phyloP scores from a whole-genome alignment of 768 basidiomycete genomes.

The Calocybe gangraenosa region DNA sequence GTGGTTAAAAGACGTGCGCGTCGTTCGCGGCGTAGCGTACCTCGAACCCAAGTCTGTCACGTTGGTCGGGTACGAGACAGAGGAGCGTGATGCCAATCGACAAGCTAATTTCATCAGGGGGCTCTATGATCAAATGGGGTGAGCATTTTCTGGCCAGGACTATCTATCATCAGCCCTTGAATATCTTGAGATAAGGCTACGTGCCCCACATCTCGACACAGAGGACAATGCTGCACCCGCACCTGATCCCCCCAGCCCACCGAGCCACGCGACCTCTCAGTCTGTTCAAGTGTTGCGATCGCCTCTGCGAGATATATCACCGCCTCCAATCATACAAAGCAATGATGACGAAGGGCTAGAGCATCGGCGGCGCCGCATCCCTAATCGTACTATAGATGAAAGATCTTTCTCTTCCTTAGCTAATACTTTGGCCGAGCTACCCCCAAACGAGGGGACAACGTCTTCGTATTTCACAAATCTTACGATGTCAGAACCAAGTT shows the following conservation, averaged over 20 bases:
- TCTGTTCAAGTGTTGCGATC: slow-evolving; percentile 22
- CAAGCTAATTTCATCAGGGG: slow-evolving; percentile 56
- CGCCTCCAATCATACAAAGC: slow-evolving; percentile 22
- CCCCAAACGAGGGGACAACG: slow-evolving; percentile 6
- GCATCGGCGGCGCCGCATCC: slow-evolving; percentile 32
- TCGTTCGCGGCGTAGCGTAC: slow-evolving; percentile 70
- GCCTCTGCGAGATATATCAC: slow-evolving; percentile 36
- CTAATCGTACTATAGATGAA: slow-evolving; percentile 14
- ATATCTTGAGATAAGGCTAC: slow-evolving; percentile 19
- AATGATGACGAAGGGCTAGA: slow-evolving; percentile 38
- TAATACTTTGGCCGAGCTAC: background rate
- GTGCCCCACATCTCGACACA: slow-evolving; percentile 18
- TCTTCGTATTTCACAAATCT: slow-evolving; percentile 17
- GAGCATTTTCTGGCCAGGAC: slow-evolving; percentile 19
- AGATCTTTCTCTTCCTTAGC: background rate
- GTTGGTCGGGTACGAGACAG: slow-evolving; percentile 56
- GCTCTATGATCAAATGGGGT: slow-evolving; percentile 69
- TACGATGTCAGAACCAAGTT: background rate
- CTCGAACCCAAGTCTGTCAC: slow-evolving; percentile 67
- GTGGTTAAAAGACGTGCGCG: slow-evolving; percentile 60
- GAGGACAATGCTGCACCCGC: slow-evolving; percentile 7
- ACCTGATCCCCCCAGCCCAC: slow-evolving; percentile 11
- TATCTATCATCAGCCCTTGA: background rate
- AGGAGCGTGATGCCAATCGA: slow-evolving; percentile 60
- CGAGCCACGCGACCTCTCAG: slow-evolving; percentile 13